Evolutionary conservation across 331 rosid genomes (phyloP).

Genomic region (Phaseolus coccineus): DNA sequence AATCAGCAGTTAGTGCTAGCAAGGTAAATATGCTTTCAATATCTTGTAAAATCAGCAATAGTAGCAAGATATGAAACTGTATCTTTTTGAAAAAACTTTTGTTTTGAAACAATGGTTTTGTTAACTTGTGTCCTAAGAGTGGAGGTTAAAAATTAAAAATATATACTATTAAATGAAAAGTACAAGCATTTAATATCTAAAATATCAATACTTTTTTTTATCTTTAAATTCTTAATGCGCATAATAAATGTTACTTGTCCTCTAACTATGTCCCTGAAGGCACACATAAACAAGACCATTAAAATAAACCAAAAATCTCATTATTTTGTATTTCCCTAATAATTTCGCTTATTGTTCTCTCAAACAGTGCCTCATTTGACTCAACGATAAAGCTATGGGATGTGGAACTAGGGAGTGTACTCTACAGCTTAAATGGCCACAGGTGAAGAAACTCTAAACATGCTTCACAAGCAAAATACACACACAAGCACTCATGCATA

Average conservation of each 20-base stretch:
- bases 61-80: not conserved
- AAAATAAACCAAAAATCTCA: not conserved
- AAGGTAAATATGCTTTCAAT: conserved; percentile 55
- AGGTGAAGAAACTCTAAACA: conserved; percentile 55
- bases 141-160: not conserved
- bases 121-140: not conserved
- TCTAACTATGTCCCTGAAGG: not conserved
- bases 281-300: not conserved
- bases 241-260: conserved; percentile 1
- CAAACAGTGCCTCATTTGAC: conserved; percentile 82
- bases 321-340: not conserved
- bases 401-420: conserved; percentile 73
- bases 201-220: not conserved
- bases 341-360: conserved; percentile 22
- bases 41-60: not conserved
- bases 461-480: conserved; percentile 1
- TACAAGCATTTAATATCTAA: not conserved
- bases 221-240: not conserved
- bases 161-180: not conserved
- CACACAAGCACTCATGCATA: not conserved
- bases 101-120: not conserved
- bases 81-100: not conserved
- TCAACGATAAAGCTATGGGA: conserved; percentile 89
- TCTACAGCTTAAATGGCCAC: conserved; percentile 75
- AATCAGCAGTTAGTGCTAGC: conserved; percentile 73